Percentiles rank a stretch among this genome's conserved stretches.
Conservation (phyloP, 2,329 filamentous ascomycete species). For the Colletotrichum viniferum region DNA sequence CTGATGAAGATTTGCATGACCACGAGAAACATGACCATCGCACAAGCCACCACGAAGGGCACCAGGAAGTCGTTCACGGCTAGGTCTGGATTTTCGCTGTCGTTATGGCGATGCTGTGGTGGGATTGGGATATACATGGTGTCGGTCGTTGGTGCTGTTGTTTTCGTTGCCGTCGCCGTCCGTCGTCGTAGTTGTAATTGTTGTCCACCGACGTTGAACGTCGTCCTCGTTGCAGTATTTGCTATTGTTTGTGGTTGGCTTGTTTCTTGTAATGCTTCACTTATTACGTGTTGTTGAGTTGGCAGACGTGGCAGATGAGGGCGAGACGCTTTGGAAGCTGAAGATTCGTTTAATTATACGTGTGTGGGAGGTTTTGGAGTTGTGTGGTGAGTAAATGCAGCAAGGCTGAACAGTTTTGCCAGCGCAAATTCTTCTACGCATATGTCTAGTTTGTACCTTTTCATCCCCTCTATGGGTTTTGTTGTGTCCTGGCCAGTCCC, state of each 20-base stretch:
- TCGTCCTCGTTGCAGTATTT: background rate
- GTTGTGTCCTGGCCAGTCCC: background rate
- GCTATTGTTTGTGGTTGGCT: background rate
- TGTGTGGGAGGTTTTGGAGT: background rate
- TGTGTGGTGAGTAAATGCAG: background rate
- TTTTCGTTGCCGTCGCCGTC: background rate
- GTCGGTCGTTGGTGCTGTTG: background rate
- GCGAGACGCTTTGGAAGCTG: background rate
- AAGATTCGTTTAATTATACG: fast-evolving
- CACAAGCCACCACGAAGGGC: background rate
- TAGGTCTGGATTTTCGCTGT: background rate
- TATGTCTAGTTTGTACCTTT: background rate
- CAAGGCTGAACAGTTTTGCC: background rate
- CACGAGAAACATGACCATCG: background rate
- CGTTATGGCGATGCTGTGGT: background rate
- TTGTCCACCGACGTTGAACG: background rate
- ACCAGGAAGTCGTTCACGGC: background rate
- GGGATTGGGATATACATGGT: background rate
- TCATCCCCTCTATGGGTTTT: background rate
- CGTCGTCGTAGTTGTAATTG: background rate
- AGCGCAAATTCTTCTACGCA: background rate
- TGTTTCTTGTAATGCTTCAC: background rate
- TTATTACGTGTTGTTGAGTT: background rate
- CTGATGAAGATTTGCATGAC: background rate
- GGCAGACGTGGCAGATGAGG: background rate